These are phyloP conservation scores for Chlamydomonas asymmetrica DNA, from an alignment of 139 green algal genomes.

Conservation along the genomic window DNA sequence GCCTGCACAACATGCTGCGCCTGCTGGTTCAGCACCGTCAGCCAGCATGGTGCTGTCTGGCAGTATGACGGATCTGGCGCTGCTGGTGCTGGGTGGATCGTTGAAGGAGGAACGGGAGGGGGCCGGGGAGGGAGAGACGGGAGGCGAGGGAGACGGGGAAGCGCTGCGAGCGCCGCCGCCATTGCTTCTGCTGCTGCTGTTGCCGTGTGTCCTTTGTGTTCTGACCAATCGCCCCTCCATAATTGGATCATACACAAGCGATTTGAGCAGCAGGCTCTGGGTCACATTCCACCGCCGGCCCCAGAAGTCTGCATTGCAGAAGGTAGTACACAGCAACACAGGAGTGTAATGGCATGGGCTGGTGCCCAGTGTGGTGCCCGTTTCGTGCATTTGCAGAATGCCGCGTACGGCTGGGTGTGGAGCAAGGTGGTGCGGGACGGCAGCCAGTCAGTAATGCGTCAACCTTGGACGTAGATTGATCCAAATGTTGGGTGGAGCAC, in stretches of 20 bases:
- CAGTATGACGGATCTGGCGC: too few relatives aligned
- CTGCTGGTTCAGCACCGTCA: not conserved
- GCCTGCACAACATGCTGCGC: too few relatives aligned
- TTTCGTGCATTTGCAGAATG: not conserved
- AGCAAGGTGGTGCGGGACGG: not conserved
- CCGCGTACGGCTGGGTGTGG: not conserved
- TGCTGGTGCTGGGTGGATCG: not conserved
- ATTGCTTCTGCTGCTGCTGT: not conserved
- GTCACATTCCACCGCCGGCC: slow-evolving; percentile 58
- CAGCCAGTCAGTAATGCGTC: not conserved
- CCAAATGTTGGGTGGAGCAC: not conserved
- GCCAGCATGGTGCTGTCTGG: not conserved
- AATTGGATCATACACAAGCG: slow-evolving; percentile 59
- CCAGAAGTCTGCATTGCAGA: slow-evolving; percentile 49
- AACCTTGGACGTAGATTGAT: not conserved
- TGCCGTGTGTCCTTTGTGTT: not conserved
- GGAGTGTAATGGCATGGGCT: not conserved
- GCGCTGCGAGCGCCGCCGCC: not conserved
- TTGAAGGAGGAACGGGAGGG: not conserved
- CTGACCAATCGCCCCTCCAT: slow-evolving; percentile 26
- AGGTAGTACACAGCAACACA: not conserved
- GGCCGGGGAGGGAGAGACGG: not conserved
- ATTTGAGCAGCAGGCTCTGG: slow-evolving; percentile 41
- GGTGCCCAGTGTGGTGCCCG: not conserved
- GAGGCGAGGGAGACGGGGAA: not conserved